phyloP scores from a whole-genome alignment of 371 early-diverging fungal species.

The Mucor piriformis region DNA sequence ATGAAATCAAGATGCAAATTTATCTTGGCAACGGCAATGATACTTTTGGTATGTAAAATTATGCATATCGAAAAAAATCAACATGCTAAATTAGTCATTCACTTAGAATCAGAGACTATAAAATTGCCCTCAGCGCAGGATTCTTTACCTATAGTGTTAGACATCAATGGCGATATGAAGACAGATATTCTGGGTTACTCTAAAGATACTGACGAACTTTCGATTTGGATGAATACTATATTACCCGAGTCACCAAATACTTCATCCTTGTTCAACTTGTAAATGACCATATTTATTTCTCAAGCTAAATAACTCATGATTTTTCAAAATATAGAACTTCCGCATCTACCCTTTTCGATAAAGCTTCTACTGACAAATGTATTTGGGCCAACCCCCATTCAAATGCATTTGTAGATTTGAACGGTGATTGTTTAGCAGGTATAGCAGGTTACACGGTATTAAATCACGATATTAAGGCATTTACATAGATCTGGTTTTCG shows the following conservation, averaged over 20 bases:
- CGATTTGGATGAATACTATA: conserved; percentile 61
- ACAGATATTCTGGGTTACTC: conserved; percentile 81
- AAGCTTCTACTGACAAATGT: conserved; percentile 52
- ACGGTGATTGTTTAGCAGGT: conserved; percentile 91
- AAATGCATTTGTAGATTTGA: conserved; percentile 87
- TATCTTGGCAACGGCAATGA: conserved; percentile 72
- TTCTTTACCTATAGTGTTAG: conserved; percentile 80
- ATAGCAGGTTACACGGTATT: neutral
- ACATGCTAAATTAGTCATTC: neutral
- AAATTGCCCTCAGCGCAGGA: conserved; percentile 57
- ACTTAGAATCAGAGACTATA: conserved; percentile 45
- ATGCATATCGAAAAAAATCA: neutral
- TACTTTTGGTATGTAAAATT: conserved; percentile 56
- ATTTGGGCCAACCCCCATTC: conserved; percentile 78
- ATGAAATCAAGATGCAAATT: conserved; percentile 67
- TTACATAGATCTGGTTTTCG: conserved; percentile 84
- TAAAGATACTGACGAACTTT: conserved; percentile 37
- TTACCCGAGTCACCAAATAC: conserved; percentile 17
- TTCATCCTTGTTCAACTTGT: conserved; percentile 39
- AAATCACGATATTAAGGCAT: neutral
- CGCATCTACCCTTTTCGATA: conserved; percentile 28
- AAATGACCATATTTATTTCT: conserved; percentile 9
- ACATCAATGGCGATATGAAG: conserved; percentile 79
- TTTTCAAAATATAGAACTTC: conserved; percentile 29
- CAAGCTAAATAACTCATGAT: neutral